Percentiles rank a stretch among this genome's conserved stretches.
Conservation (phyloP, 345 rosid species). For the Lumnitzera racemosa region DNA sequence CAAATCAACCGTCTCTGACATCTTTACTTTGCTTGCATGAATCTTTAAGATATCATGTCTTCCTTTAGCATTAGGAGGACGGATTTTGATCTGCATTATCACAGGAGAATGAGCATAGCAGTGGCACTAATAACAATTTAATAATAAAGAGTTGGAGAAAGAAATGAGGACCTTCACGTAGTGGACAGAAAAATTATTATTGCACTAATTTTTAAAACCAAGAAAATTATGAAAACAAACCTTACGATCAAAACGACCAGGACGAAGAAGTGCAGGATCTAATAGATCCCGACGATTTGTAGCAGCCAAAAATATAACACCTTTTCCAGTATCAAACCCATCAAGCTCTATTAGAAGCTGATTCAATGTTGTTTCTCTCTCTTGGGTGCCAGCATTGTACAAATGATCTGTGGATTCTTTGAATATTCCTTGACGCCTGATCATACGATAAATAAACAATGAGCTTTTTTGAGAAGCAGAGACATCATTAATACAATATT, state of each 20-base stretch:
- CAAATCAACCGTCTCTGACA: slow-evolving; percentile 86
- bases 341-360: slow-evolving; percentile 95
- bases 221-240: slow-evolving; percentile 31
- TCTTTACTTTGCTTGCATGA: slow-evolving; percentile 86
- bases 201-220: not conserved
- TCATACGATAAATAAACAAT: not conserved
- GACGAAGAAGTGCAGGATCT: slow-evolving; percentile 95
- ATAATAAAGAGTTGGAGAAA: not conserved
- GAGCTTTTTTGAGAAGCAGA: too few relatives aligned
- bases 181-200: too few relatives aligned
- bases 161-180: not conserved
- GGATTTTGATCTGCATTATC: slow-evolving; percentile 58
- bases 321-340: slow-evolving; percentile 98
- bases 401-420: slow-evolving; percentile 67
- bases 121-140: not conserved
- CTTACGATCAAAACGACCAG: slow-evolving; percentile 98
- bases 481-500: too few relatives aligned
- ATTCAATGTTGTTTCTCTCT: slow-evolving; percentile 93
- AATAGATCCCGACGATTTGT: slow-evolving; percentile 86
- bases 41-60: slow-evolving; percentile 75
- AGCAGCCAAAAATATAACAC: slow-evolving; percentile 92
- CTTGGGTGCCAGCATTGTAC: slow-evolving; percentile 95
- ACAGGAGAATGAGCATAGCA: not conserved
- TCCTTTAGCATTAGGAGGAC: slow-evolving; percentile 93
- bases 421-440: slow-evolving; percentile 87